These are phyloP conservation scores for Xerophyta viscosa DNA, from an alignment of 106 monocot genomes.

Conservation along the genomic window DNA sequence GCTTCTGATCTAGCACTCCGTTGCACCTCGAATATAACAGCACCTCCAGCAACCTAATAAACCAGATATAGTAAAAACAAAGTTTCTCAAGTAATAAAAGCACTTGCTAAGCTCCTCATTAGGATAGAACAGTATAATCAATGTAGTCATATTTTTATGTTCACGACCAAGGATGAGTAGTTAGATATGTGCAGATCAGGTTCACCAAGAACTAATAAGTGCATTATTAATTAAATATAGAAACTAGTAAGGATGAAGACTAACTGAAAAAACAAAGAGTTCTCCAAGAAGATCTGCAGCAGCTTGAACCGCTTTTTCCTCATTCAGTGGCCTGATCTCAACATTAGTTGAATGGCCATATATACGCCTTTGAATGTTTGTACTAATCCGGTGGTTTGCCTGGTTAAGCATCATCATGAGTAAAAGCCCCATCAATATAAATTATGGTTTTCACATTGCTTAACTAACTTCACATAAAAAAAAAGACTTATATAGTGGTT, in stretches of 20 bases:
- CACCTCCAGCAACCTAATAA: constrained; percentile 71
- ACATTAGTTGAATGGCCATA: constrained; percentile 83
- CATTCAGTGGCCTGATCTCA: constrained; percentile 77
- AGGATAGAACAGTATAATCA: too few species aligned
- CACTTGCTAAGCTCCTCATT: too few species aligned
- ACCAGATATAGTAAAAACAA: constrained; percentile 11
- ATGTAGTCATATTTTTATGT: too few species aligned
- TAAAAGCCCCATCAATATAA: too few species aligned
- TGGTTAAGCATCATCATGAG: constrained; percentile 13
- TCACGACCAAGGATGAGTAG: not conserved
- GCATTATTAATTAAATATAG: not conserved
- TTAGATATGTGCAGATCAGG: not conserved
- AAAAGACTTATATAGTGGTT: too few species aligned
- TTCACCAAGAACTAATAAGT: not conserved
- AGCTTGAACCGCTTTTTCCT: constrained; percentile 93
- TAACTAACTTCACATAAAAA: too few species aligned
- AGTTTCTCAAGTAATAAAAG: not conserved
- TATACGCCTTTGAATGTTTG: constrained; percentile 74
- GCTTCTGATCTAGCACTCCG: constrained; percentile 95
- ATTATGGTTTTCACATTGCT: too few species aligned
- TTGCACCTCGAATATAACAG: constrained; percentile 86
- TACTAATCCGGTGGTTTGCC: constrained; percentile 78
- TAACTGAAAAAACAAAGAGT: constrained; percentile 69
- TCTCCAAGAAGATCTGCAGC: constrained; percentile 88
- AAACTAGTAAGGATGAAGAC: not conserved